A percentile compares a stretch with the other conserved stretches of the same genome.
These are phyloP conservation scores for Heterobasidion parviporum DNA, from an alignment of 1,284 basidiomycete species.

Conservation along the genomic window DNA sequence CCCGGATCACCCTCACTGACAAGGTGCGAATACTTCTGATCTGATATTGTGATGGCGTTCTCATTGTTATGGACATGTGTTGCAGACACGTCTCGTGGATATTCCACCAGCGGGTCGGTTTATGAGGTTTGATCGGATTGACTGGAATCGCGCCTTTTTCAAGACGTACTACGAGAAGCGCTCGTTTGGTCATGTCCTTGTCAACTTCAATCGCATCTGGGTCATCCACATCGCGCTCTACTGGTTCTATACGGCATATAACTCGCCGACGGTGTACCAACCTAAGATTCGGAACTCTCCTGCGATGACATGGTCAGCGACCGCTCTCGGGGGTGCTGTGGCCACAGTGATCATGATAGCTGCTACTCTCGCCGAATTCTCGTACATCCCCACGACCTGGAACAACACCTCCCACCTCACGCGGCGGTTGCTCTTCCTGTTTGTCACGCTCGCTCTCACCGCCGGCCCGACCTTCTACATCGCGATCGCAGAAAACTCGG, in stretches of 20 bases:
- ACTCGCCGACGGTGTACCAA: constrained; percentile 80
- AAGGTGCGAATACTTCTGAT: constrained; percentile 44
- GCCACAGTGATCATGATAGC: constrained; percentile 89
- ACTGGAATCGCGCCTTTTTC: constrained; percentile 93
- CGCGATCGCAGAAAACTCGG: constrained; percentile 53
- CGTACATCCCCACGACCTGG: constrained; percentile 95
- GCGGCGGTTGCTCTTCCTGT: constrained; percentile 77
- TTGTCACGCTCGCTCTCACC: constrained; percentile 79
- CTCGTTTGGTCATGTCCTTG: constrained; percentile 87
- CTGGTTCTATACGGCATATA: constrained; percentile 93
- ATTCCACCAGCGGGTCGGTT: constrained; percentile 84
- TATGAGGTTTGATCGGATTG: constrained; percentile 91
- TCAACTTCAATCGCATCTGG: constrained; percentile 99
- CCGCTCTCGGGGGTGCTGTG: constrained; percentile 85
- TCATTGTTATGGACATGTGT: constrained; percentile 1
- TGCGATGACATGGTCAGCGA: constrained; percentile 83
- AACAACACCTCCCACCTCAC: constrained; percentile 93
- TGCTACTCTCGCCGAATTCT: constrained; percentile 88
- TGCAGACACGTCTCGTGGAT: constrained; percentile 81
- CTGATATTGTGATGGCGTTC: not conserved
- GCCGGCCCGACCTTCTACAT: constrained; percentile 90
- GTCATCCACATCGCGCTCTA: constrained; percentile 88
- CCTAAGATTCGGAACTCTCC: constrained; percentile 39
- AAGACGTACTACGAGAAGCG: constrained; percentile 97
- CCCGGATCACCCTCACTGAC: constrained; percentile 82